Conservation (phyloP, 371 early-diverging fungal species). For the Mucor piriformis region DNA sequence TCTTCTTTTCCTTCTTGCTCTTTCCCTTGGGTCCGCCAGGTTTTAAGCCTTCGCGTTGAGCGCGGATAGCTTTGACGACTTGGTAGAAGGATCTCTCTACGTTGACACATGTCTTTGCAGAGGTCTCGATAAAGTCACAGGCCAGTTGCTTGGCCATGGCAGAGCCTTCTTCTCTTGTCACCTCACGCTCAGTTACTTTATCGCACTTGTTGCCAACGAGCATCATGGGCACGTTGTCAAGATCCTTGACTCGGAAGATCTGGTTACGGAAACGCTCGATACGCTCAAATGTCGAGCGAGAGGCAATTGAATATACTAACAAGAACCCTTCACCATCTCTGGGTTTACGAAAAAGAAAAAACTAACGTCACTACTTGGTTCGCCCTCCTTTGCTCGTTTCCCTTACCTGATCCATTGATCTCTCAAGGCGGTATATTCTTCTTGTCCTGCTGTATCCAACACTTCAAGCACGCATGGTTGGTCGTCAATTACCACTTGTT, state of each 20-base stretch:
- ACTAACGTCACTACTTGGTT: not conserved
- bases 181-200: conserved; percentile 75
- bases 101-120: conserved; percentile 82
- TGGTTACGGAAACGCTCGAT: conserved; percentile 80
- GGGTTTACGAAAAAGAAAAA: not conserved
- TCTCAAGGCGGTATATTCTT: conserved; percentile 84
- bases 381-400: not conserved
- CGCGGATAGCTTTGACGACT: conserved; percentile 62
- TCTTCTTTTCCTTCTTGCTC: conserved; percentile 40
- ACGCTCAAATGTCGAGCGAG: conserved; percentile 81
- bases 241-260: conserved; percentile 82
- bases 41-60: conserved; percentile 43
- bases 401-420: conserved; percentile 89
- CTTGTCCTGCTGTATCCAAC: conserved; percentile 92
- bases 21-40: conserved; percentile 32
- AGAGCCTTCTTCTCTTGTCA: conserved; percentile 76
- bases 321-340: conserved; percentile 90
- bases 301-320: conserved; percentile 85
- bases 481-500: conserved; percentile 88
- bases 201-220: conserved; percentile 94
- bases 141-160: conserved; percentile 69
- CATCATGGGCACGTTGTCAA: conserved; percentile 80
- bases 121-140: conserved; percentile 79
- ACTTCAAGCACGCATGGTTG: conserved; percentile 90
- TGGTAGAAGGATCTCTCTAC: conserved; percentile 73